Percentiles rank a stretch among this genome's conserved stretches.
Evolutionary conservation across 2,329 filamentous ascomycete species (phyloP).

Genomic region (Lizonia empirigonia): DNA sequence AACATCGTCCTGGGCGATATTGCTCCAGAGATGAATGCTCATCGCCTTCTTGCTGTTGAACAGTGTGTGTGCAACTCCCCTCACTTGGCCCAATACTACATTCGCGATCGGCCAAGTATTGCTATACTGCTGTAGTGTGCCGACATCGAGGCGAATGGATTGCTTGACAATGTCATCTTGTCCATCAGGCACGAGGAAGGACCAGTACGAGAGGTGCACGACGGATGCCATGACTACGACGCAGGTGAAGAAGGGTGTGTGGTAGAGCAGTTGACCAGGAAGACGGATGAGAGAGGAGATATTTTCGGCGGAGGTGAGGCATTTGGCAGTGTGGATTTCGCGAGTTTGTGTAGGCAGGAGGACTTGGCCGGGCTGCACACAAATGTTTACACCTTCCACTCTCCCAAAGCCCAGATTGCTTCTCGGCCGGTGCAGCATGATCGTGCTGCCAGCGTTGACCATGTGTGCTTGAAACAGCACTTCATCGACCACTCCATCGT

Average conservation of each 20-base stretch:
- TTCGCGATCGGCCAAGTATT: slow-evolving; percentile 74
- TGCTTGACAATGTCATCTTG: slow-evolving; percentile 72
- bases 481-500: slow-evolving; percentile 74
- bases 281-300: slow-evolving; percentile 77
- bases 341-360: slow-evolving; percentile 58
- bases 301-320: slow-evolving; percentile 76
- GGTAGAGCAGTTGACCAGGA: slow-evolving; percentile 71
- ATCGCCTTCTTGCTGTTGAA: slow-evolving; percentile 52
- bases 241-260: slow-evolving; percentile 59
- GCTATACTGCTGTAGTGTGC: slow-evolving; percentile 71
- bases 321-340: slow-evolving; percentile 77
- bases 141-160: slow-evolving; percentile 78
- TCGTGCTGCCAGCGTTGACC: slow-evolving; percentile 59
- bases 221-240: slow-evolving; percentile 49
- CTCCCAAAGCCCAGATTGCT: slow-evolving; percentile 46
- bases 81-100: slow-evolving; percentile 73
- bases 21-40: slow-evolving; percentile 48
- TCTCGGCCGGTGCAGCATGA: slow-evolving; percentile 53
- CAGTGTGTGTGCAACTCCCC: slow-evolving; percentile 78
- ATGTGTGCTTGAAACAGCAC: slow-evolving; percentile 92
- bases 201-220: slow-evolving; percentile 70
- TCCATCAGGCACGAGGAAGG: slow-evolving; percentile 54
- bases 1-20: slow-evolving; percentile 42
- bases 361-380: slow-evolving; percentile 62
- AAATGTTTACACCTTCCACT: slow-evolving; percentile 60